Conservation (phyloP, 2,329 filamentous ascomycete species). For the Cercospora janseana region DNA sequence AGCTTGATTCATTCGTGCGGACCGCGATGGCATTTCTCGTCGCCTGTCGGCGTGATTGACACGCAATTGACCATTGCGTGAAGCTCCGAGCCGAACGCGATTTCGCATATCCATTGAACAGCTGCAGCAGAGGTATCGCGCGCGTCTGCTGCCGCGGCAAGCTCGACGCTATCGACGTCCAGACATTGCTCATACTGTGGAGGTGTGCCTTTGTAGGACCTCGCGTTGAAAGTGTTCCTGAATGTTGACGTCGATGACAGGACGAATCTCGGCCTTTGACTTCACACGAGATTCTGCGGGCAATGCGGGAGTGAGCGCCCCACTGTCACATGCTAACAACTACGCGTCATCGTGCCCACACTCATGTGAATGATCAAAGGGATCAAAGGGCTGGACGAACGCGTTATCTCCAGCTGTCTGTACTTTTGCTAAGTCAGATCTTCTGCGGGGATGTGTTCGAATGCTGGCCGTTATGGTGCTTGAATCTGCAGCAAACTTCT, state of each 20-base stretch:
- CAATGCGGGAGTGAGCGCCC: slow-evolving; percentile 3
- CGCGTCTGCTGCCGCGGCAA: slow-evolving; percentile 26
- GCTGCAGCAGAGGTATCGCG: slow-evolving; percentile 30
- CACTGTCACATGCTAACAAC: too few species aligned
- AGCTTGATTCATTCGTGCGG: not conserved
- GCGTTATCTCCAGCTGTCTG: too few species aligned
- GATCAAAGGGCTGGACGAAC: too few species aligned
- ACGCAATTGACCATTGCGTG: slow-evolving; percentile 7
- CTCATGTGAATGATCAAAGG: not conserved
- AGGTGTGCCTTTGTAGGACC: too few species aligned
- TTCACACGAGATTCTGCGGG: slow-evolving; percentile 1
- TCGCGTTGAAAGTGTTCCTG: too few species aligned
- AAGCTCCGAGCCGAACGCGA: slow-evolving; percentile 20
- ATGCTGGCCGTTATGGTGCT: too few species aligned
- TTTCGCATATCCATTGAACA: slow-evolving; percentile 34
- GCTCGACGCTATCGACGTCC: slow-evolving; percentile 33
- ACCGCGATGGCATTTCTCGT: not conserved
- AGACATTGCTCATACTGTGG: slow-evolving; percentile 37
- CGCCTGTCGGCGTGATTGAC: not conserved
- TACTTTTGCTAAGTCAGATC: too few species aligned
- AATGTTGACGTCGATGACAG: slow-evolving; percentile 1
- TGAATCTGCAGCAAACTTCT: too few species aligned
- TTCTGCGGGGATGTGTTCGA: too few species aligned
- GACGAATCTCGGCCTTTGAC: slow-evolving; percentile 1
- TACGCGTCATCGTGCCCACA: not conserved